Percentiles rank a stretch among this genome's conserved stretches.
phyloP scores from a whole-genome alignment of 345 rosid species.

The Salix arbutifolia region DNA sequence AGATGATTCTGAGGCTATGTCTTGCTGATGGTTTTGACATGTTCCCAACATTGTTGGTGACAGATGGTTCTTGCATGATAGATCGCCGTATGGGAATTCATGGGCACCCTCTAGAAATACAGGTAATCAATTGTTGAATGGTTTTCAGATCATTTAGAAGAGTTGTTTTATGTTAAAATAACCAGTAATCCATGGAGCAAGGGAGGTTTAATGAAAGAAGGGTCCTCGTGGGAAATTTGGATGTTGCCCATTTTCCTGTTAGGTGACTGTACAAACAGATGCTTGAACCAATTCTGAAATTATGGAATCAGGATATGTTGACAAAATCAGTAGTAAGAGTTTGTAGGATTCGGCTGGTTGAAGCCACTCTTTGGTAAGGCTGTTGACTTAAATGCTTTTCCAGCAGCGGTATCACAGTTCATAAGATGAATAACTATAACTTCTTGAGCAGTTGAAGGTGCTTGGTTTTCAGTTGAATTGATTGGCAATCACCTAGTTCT shows the following conservation, averaged over 20 bases:
- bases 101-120: slow-evolving; percentile 94
- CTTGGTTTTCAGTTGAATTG: neutral
- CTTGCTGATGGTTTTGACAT: slow-evolving; percentile 97
- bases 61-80: slow-evolving; percentile 99
- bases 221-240: neutral
- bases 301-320: neutral
- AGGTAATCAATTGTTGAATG: slow-evolving; percentile 35
- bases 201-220: neutral
- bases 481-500: neutral
- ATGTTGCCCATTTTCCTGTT: neutral
- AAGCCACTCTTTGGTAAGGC: neutral
- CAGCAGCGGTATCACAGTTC: neutral
- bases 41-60: slow-evolving; percentile 90
- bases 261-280: neutral
- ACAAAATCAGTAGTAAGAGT: neutral
- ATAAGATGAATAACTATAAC: neutral
- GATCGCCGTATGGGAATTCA: slow-evolving; percentile 99
- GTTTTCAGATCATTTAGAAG: neutral
- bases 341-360: neutral
- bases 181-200: neutral
- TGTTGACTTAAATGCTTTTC: neutral
- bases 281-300: neutral
- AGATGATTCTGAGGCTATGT: slow-evolving; percentile 81
- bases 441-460: neutral
- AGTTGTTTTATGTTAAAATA: neutral